Evolutionary conservation across 495 filamentous ascomycete species (phyloP).

Genomic region (Aspergillus nidulans): DNA sequence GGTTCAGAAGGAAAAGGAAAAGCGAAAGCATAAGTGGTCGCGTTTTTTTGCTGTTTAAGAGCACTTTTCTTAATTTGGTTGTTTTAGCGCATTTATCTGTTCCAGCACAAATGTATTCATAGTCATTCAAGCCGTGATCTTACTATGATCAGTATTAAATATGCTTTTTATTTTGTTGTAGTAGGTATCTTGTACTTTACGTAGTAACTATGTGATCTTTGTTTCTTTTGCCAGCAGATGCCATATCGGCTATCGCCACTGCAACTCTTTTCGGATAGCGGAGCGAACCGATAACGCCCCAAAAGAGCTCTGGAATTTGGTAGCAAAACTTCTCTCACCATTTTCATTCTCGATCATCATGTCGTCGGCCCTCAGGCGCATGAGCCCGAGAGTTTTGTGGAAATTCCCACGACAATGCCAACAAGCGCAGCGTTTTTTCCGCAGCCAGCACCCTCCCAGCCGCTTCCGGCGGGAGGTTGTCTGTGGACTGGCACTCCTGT

Average conservation of each 20-base stretch:
- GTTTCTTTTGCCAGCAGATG: too few relatives aligned
- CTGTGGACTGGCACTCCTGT: not conserved
- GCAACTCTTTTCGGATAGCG: conserved; percentile 14
- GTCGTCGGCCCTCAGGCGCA: conserved; percentile 29
- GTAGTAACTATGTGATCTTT: not conserved
- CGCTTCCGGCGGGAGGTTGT: conserved; percentile 3
- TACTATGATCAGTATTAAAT: not conserved
- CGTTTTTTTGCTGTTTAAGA: conserved; percentile 1
- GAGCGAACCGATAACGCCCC: conserved; percentile 14
- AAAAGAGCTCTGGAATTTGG: not conserved
- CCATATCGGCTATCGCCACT: conserved; percentile 10
- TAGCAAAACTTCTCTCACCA: conserved; percentile 18
- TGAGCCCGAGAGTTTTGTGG: conserved; percentile 18
- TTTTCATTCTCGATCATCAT: conserved; percentile 22
- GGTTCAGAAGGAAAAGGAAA: conserved; percentile 37
- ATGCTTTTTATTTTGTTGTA: not conserved
- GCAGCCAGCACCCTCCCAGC: not conserved
- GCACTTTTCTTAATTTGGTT: conserved; percentile 14
- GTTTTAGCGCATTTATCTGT: not conserved
- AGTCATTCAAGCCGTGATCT: too few relatives aligned
- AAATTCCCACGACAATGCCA: not conserved
- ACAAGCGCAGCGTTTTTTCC: not conserved
- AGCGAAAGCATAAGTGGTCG: conserved; percentile 27
- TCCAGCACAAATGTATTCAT: not conserved
- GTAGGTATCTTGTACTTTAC: not conserved